Evolutionary conservation across 2,329 filamentous ascomycete species (phyloP).

Genomic region (Alternaria sp.): DNA sequence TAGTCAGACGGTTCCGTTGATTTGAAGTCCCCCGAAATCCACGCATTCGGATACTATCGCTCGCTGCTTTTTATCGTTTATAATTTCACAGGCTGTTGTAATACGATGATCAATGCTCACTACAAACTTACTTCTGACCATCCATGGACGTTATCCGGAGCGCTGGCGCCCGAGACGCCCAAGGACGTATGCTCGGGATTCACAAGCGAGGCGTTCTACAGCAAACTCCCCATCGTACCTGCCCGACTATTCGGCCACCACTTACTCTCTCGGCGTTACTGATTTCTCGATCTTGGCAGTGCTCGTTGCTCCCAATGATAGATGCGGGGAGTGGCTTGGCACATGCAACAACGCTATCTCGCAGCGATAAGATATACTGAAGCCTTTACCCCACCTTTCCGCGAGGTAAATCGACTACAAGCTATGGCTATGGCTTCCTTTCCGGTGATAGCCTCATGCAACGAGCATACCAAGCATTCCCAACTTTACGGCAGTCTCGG

Average conservation of each 20-base stretch:
- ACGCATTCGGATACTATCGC: no score
- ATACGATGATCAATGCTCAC: no score
- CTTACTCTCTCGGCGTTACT: not conserved
- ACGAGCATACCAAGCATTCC: constrained; percentile 1
- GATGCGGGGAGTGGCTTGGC: constrained; percentile 2
- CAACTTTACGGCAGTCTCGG: not conserved
- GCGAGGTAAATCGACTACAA: not conserved
- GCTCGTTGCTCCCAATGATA: not conserved
- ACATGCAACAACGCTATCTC: constrained; percentile 7
- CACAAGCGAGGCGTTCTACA: not conserved
- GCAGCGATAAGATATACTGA: constrained; percentile 6
- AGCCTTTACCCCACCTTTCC: constrained; percentile 2
- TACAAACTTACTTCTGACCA: not conserved
- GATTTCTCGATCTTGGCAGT: not conserved
- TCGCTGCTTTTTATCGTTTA: not conserved
- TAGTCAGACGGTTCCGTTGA: no score
- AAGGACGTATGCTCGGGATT: not conserved
- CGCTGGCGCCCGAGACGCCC: not conserved
- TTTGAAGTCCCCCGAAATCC: no score
- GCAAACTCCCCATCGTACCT: not conserved
- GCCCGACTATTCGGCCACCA: not conserved
- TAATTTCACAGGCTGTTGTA: no score
- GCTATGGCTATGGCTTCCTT: not conserved
- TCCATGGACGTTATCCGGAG: not conserved
- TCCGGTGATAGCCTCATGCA: not conserved